These are phyloP conservation scores for Rubroboletus satanas DNA, from an alignment of 768 basidiomycete genomes.

Conservation along the genomic window DNA sequence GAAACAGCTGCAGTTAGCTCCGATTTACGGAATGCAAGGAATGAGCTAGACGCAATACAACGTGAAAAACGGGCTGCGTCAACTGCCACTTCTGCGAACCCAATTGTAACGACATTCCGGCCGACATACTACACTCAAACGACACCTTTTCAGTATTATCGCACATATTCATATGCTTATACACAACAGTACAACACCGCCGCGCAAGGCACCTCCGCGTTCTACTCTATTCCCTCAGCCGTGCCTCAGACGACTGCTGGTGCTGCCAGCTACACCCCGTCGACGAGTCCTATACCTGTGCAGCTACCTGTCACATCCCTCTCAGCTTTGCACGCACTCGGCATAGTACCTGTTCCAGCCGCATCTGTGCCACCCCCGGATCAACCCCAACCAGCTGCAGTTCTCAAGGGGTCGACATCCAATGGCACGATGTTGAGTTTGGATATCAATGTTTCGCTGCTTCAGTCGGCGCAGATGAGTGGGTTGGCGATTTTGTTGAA, in stretches of 20 bases:
- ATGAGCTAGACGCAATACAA: slow-evolving; percentile 64
- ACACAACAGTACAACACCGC: slow-evolving; percentile 48
- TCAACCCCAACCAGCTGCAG: slow-evolving; percentile 69
- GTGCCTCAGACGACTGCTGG: slow-evolving; percentile 35
- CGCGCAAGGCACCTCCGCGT: slow-evolving; percentile 21
- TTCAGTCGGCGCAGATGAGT: slow-evolving; percentile 75
- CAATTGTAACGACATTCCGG: slow-evolving; percentile 37
- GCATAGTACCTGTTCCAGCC: slow-evolving; percentile 67
- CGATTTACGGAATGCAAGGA: slow-evolving; percentile 59
- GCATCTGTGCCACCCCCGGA: slow-evolving; percentile 48
- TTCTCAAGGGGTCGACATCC: slow-evolving; percentile 65
- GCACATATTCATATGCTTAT: slow-evolving; percentile 62
- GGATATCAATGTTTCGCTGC: slow-evolving; percentile 72
- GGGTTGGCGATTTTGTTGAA: slow-evolving; percentile 70
- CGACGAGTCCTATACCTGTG: slow-evolving; percentile 49
- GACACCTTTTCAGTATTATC: slow-evolving; percentile 55
- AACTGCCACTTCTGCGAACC: slow-evolving; percentile 27
- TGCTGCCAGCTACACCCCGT: slow-evolving; percentile 29
- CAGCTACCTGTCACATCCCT: slow-evolving; percentile 62
- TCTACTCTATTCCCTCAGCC: slow-evolving; percentile 30
- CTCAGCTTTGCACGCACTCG: slow-evolving; percentile 60
- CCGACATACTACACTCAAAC: slow-evolving; percentile 35
- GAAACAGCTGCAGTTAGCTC: slow-evolving; percentile 54
- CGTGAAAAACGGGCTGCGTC: slow-evolving; percentile 58
- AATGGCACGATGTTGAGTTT: slow-evolving; percentile 71